Evolutionary conservation across 2,329 filamentous ascomycete species (phyloP).

Genomic region (Colletotrichum scovillei): DNA sequence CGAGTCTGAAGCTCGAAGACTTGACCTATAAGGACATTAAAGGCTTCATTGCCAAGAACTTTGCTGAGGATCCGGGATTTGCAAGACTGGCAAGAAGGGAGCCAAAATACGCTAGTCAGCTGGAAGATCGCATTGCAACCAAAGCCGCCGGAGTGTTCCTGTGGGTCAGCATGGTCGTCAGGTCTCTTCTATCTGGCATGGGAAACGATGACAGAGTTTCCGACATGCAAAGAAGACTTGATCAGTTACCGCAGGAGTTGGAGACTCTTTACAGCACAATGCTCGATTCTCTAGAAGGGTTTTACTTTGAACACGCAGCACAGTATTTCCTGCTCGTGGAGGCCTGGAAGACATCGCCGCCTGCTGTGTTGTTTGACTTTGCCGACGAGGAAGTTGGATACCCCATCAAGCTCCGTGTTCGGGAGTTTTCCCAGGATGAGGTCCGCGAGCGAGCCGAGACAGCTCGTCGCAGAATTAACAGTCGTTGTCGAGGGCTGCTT

Average conservation of each 20-base stretch:
- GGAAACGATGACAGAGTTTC: conserved; percentile 12
- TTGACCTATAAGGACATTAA: conserved; percentile 36
- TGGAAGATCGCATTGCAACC: conserved; percentile 17
- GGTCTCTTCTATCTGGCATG: conserved; percentile 32
- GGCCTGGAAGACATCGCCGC: not conserved
- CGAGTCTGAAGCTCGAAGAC: conserved; percentile 34
- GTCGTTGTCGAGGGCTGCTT: no score
- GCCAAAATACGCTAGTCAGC: no score
- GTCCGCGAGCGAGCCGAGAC: no score
- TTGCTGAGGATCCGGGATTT: not conserved
- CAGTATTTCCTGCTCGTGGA: not conserved
- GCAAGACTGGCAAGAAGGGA: no score
- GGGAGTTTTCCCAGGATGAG: no score
- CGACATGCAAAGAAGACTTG: conserved; percentile 27
- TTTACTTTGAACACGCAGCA: not conserved
- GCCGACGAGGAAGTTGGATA: no score
- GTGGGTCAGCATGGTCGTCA: conserved; percentile 36
- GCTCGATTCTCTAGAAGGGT: no score
- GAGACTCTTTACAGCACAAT: conserved; percentile 22
- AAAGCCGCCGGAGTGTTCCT: conserved; percentile 37
- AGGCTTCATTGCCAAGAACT: conserved; percentile 12
- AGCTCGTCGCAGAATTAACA: no score
- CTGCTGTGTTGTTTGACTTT: not conserved
- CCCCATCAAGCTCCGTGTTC: no score
- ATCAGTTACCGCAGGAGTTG: conserved; percentile 24